A percentile compares a stretch with the other conserved stretches of the same genome.
These are phyloP conservation scores for Massarina eburnea DNA, from an alignment of 2,329 filamentous ascomycete genomes.

Conservation along the genomic window DNA sequence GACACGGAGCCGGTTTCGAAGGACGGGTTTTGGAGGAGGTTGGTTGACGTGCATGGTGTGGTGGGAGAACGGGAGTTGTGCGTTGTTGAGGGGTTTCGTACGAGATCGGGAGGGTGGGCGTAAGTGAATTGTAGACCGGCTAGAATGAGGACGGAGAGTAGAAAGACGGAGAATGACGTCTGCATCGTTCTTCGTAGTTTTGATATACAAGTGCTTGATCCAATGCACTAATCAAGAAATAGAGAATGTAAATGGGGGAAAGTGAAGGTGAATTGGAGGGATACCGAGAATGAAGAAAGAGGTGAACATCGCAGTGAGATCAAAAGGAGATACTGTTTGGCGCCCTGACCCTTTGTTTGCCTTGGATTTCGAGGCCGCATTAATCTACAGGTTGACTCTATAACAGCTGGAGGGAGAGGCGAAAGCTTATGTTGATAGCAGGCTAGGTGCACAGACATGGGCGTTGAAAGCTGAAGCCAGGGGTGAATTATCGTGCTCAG, in stretches of 20 bases:
- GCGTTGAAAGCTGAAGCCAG: background rate
- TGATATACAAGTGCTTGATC: too few species aligned
- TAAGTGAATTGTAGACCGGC: background rate
- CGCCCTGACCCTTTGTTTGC: background rate
- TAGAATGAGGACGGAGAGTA: background rate
- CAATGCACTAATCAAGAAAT: too few species aligned
- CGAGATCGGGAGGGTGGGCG: background rate
- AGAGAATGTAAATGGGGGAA: too few species aligned
- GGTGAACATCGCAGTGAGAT: too few species aligned
- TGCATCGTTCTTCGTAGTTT: background rate
- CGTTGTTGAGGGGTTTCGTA: background rate
- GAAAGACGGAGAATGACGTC: background rate
- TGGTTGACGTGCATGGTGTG: constrained; percentile 6
- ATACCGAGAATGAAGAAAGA: too few species aligned
- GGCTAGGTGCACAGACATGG: background rate
- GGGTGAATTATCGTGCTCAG: background rate
- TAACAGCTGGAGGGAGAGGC: too few species aligned
- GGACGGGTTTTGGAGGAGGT: constrained; percentile 19
- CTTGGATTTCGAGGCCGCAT: background rate
- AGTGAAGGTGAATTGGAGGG: too few species aligned
- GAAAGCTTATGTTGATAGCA: background rate
- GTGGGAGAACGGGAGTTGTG: background rate
- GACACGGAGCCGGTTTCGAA: constrained; percentile 14
- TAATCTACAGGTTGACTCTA: background rate
- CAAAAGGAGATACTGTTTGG: too few species aligned